A percentile compares a stretch with the other conserved stretches of the same genome.
These are phyloP conservation scores for Penicillium steckii DNA, from an alignment of 495 filamentous ascomycete species.

Conservation along the genomic window DNA sequence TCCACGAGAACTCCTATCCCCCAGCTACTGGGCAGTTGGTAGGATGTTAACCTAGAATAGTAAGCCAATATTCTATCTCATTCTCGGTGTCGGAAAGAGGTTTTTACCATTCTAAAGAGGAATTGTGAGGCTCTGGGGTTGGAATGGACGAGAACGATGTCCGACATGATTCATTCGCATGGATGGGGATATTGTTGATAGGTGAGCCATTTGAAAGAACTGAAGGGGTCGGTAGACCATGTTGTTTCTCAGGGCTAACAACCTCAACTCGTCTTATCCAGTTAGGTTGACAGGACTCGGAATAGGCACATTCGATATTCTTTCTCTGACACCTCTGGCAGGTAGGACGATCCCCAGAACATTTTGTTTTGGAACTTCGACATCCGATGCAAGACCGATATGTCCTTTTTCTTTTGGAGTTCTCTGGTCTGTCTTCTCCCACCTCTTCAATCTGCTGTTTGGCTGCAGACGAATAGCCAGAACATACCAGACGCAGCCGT, in stretches of 20 bases:
- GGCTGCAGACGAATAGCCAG: conserved; percentile 17
- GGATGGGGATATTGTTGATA: background rate
- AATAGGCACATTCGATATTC: conserved; percentile 27
- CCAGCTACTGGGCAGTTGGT: conserved; percentile 19
- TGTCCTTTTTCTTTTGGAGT: conserved; percentile 25
- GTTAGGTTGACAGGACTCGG: conserved; percentile 25
- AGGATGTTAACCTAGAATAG: conserved; percentile 15
- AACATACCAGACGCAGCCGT: conserved; percentile 24
- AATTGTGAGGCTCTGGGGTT: background rate
- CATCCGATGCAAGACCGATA: conserved; percentile 35
- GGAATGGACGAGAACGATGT: background rate
- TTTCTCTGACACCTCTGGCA: conserved; percentile 30
- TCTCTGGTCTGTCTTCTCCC: background rate
- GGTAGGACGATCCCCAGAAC: conserved; percentile 32
- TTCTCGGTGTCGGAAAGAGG: background rate
- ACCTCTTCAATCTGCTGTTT: background rate
- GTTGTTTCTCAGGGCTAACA: background rate
- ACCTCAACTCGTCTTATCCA: conserved; percentile 24
- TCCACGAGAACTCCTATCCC: conserved; percentile 28
- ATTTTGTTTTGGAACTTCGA: conserved; percentile 33
- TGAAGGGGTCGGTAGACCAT: background rate
- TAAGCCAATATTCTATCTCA: background rate
- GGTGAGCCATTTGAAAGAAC: background rate
- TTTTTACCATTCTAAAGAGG: conserved; percentile 11
- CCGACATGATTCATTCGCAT: background rate